Percentiles rank a stretch among this genome's conserved stretches.
These are phyloP conservation scores for Harrya chromipes DNA, from an alignment of 768 basidiomycete genomes.

Conservation along the genomic window DNA sequence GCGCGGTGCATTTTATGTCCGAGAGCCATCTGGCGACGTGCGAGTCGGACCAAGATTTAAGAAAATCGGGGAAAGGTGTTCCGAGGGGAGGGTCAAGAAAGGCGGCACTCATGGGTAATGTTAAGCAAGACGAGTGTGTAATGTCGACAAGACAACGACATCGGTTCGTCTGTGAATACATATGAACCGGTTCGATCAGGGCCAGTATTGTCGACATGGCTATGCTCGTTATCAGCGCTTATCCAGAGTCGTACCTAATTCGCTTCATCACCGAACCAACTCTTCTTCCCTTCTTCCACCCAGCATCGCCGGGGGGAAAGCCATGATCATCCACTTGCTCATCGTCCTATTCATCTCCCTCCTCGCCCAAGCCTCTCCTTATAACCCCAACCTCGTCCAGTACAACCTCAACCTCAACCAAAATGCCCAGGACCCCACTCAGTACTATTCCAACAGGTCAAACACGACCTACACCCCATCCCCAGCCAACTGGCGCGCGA, in stretches of 20 bases:
- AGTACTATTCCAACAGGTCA: slow-evolving; percentile 61
- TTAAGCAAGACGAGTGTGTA: no score
- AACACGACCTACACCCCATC: slow-evolving; percentile 73
- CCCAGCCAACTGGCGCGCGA: slow-evolving; percentile 79
- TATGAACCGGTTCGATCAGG: no score
- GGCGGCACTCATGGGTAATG: slow-evolving; percentile 30
- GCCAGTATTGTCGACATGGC: no score
- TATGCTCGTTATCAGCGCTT: no score
- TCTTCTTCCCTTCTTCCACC: background rate
- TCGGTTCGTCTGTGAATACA: no score
- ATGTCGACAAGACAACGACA: slow-evolving; percentile 11
- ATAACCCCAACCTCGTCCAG: slow-evolving; percentile 57
- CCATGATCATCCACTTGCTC: slow-evolving; percentile 41
- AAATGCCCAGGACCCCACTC: slow-evolving; percentile 59
- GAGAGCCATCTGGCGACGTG: slow-evolving; percentile 77
- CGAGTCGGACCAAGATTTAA: slow-evolving; percentile 67
- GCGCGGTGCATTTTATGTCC: slow-evolving; percentile 69
- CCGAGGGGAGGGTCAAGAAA: slow-evolving; percentile 58
- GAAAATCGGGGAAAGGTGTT: slow-evolving; percentile 56
- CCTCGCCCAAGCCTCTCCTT: slow-evolving; percentile 59
- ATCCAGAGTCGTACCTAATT: no score
- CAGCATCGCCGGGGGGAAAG: background rate
- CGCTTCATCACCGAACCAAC: no score
- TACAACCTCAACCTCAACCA: slow-evolving; percentile 82
- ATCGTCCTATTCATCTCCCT: slow-evolving; percentile 27